Evolutionary conservation across 768 basidiomycete genomes (phyloP), one percentile per base, ranked within the genome.

Genomic region (Kwoniella sp.): DNA sequence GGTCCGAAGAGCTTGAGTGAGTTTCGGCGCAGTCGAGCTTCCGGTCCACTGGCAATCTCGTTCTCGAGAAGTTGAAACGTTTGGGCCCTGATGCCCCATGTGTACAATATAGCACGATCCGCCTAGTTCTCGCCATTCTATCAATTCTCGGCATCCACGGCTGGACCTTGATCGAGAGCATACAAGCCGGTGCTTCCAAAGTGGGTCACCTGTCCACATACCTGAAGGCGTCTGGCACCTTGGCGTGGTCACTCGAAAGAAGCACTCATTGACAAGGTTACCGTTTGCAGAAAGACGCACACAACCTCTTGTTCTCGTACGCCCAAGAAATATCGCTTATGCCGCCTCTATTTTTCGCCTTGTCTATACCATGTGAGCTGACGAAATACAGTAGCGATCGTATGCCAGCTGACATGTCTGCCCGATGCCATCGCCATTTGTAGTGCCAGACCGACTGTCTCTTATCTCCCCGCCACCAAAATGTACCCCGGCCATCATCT

Each of bases 391-490:
- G n/a, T n/a, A n/a, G n/a, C 26, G 23, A 2, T 26, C 25, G 22
- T 1, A 15, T 1, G 12, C 3, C 61, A 48, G 7, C 23, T 51
- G 5, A 23, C 4, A 17, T 13, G 2, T 23, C 23, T 25, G 50
- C 23, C 71, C 71, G 55, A 72, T 51, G 1, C 48, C 37, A 20
- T 4, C 29, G 22, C 8, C 22, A 26, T 9, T 45, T 17, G 41
- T 53, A 78, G 76, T 78, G 25, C 66, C 72, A 2, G 74, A 78
- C 52, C 62, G 74, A 13, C 61, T 78, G n/a, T 78, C 76, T 11
- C 61, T 78, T 48, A 73, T 78, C 57, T 75, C 71, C 5, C 58
- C 76, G 4, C 76, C 76, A 28, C 59, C 72, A 0, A 75, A 69
- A 62, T 55, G 59, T 1, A 78, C 74, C 0, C 76, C 76, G 1